phyloP scores from a whole-genome alignment of 2,329 filamentous ascomycete genomes.

The Colletotrichum sp. region DNA sequence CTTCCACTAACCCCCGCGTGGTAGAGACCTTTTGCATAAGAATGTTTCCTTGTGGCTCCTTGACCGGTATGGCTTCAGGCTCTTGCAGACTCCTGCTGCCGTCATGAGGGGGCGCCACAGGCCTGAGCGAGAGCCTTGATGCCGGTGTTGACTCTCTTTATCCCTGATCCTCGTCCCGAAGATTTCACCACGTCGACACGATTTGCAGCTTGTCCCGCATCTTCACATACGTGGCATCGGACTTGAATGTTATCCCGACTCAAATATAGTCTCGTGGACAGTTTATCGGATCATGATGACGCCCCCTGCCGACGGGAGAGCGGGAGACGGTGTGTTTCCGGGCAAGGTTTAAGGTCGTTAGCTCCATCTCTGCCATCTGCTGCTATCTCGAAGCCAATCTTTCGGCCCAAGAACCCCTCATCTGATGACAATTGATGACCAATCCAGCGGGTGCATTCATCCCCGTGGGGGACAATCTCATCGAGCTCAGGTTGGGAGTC shows the following conservation, averaged over 20 bases:
- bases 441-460: background rate
- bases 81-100: background rate
- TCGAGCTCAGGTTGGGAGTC: background rate
- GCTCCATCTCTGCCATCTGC: background rate
- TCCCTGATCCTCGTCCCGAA: background rate
- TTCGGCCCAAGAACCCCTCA: background rate
- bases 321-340: background rate
- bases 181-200: background rate
- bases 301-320: background rate
- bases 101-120: background rate
- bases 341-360: background rate
- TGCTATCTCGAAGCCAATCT: background rate
- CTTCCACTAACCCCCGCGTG: background rate
- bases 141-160: background rate
- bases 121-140: background rate
- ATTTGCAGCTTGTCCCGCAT: background rate
- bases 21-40: background rate
- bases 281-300: background rate
- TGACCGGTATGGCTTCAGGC: background rate
- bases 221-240: background rate
- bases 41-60: background rate
- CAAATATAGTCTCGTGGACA: background rate
- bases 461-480: background rate
- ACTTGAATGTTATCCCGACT: background rate
- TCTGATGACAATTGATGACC: background rate